phyloP scores from a whole-genome alignment of 805 yeast species.

The Lachancea meyersii region DNA sequence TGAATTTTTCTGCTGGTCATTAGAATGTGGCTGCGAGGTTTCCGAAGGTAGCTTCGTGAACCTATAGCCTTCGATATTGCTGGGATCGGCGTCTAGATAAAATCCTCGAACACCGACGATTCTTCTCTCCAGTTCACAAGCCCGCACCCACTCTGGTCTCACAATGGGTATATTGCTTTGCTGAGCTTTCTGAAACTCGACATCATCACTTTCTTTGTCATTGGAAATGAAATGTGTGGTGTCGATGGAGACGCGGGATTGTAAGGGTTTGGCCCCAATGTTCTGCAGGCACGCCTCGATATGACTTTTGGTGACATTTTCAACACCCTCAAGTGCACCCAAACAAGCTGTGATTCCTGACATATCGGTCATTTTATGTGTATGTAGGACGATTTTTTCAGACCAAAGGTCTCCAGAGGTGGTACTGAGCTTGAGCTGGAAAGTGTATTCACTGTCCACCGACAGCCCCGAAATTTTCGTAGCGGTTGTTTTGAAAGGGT shows the following conservation, averaged over 20 bases:
- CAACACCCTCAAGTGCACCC: constrained; percentile 66
- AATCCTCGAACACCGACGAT: constrained; percentile 90
- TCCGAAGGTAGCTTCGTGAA: constrained; percentile 32
- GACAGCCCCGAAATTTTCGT: constrained; percentile 90
- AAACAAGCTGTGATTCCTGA: constrained; percentile 87
- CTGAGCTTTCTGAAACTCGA: constrained; percentile 68
- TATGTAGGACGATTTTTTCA: constrained; percentile 59
- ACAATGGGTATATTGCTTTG: constrained; percentile 88
- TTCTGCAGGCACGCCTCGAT: constrained; percentile 53
- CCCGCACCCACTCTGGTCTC: constrained; percentile 94
- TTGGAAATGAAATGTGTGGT: constrained; percentile 85
- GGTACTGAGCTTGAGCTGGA: constrained; percentile 75
- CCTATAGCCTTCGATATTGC: constrained; percentile 40
- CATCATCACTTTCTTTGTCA: constrained; percentile 28
- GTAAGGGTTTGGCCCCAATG: constrained; percentile 83
- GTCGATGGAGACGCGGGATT: constrained; percentile 68
- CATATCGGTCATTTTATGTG: constrained; percentile 95
- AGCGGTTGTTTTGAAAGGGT: constrained; percentile 67
- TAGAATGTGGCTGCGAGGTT: not conserved
- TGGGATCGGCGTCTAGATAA: constrained; percentile 52
- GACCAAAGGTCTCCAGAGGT: constrained; percentile 83
- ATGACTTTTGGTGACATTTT: constrained; percentile 43
- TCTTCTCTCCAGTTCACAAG: constrained; percentile 83
- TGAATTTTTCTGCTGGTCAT: too few species aligned
- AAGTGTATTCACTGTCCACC: constrained; percentile 72